Conservation (phyloP, 176 grass and related monocot species). For the Pontederia crassipes region DNA sequence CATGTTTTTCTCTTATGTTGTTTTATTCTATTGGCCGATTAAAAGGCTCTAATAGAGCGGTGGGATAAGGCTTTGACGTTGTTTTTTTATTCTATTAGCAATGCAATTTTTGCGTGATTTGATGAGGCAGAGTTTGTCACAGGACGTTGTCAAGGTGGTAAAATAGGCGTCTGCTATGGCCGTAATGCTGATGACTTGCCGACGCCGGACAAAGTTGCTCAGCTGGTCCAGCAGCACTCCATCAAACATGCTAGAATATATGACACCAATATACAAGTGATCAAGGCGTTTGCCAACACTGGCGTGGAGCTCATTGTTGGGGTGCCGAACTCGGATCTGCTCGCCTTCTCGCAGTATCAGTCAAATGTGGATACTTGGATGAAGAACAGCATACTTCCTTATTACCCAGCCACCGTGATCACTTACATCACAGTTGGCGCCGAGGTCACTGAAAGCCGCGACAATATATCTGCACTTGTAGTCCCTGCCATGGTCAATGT, state of each 20-base stretch:
- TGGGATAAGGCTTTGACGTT: too few relatives aligned
- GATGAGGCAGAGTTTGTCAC: background rate
- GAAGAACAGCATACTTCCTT: conserved; percentile 87
- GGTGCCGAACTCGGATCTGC: conserved; percentile 91
- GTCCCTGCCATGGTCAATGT: conserved; percentile 94
- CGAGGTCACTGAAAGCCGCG: conserved; percentile 68
- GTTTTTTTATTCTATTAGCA: too few relatives aligned
- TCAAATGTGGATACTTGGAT: conserved; percentile 96
- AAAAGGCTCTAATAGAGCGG: too few relatives aligned
- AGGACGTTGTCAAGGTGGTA: conserved; percentile 51
- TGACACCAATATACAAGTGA: conserved; percentile 80
- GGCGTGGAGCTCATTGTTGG: conserved; percentile 88
- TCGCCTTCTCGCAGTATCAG: conserved; percentile 92
- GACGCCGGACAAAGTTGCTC: conserved; percentile 65
- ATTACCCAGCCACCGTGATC: conserved; percentile 79
- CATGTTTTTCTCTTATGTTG: too few relatives aligned
- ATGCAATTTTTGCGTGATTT: too few relatives aligned
- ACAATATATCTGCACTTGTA: conserved; percentile 55
- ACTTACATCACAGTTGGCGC: conserved; percentile 90
- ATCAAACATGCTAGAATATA: conserved; percentile 93
- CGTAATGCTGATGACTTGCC: conserved; percentile 93
- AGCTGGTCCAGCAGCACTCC: conserved; percentile 59
- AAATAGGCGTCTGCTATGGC: conserved; percentile 85
- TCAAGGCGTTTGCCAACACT: conserved; percentile 92
- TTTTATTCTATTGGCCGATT: too few relatives aligned